Base-by-base conservation (phyloP, 2,329 filamentous ascomycete genomes). In the Cladosporium colombiae region DNA sequence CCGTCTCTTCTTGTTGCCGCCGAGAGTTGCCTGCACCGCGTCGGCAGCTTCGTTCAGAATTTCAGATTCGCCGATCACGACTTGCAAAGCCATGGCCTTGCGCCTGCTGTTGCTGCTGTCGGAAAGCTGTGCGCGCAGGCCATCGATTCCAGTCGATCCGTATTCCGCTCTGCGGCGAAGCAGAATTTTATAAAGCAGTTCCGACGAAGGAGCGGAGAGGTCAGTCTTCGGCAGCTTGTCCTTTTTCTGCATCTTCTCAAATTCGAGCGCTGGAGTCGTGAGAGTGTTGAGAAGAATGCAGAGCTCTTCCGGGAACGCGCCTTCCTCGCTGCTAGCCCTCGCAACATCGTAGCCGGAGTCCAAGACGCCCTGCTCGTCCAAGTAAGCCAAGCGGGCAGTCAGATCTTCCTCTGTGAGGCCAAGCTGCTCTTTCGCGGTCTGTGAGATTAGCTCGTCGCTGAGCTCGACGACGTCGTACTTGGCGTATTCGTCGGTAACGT, bases 381-480 rank as follows among this genome's bases (percentile, higher is more conserved):
- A 84, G 31, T 91, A 82, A 53, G 82, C 78, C 27, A 85, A 74
- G 71, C 77, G 67, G n/a, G 66, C 62, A 6, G 70, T 65, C 4
- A 69, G 18, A 1, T 75, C 69, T 27, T 70, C 59, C 7, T 57
- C 65, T 10, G 64, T 37, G 7, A 71, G 50, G 7, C 65, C 65
- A 10, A 67, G 25, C 35, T 66, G 56, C 13, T 66, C 62, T 40
- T 83, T 71, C 8, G 84, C 78, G 0, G 79, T 77, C 14, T 78
- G 68, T 52, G 84, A 78, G 25, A 94, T 82, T 10, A 87, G 72
- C 0, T 82, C 79, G 79, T 89, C 86, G 0, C 90, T 83, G 37
- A 97, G 78, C 75, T 97, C 93, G 0, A 91, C 89, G 0, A 96
- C 91, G 71, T 97, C 92, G 76, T 93, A 92, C 49, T 88, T 83